Base-by-base conservation (phyloP, 2,329 filamentous ascomycete species). In the Aspergillus chevalieri region DNA sequence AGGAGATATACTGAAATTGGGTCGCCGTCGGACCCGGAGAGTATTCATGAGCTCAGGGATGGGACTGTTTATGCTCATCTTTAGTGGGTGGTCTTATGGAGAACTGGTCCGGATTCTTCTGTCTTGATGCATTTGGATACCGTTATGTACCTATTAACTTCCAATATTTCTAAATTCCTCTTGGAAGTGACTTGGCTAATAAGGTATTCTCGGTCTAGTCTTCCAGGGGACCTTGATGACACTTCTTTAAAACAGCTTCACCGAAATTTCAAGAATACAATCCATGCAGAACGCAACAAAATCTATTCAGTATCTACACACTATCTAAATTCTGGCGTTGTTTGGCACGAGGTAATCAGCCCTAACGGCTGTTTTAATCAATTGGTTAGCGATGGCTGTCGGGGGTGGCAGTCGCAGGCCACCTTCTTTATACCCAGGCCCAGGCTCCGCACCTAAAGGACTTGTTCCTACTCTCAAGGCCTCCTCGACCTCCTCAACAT, bases 341-440 rank as follows among this genome's bases (percentile, higher is more conserved):
- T 19, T 21, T 19, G 38, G 38, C 38, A 41, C 38, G 19, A 41
- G 73, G 65, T 87, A 93, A 0, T 89, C 89, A 47, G 64, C 64
- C 46, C 84, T 82, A 0, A 85, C 80, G 12, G 95, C 89, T 1
- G 90, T 89, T 47, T 76, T 78, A 59, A 98, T 83, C 64, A 97
- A 71, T 66, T 91, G 87, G 68, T 97, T 87, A 14, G 93, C 93
- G 78, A 98, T 97, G 1, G 93, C 92, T 33, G 90, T 95, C 51
- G 78, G 74, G 2, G 90, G 89, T 43, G 93, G 93, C 64, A 98
- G 69, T 49, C 89, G 81, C 73, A 98, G 68, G 3, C 78, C 81
- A 0, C 89, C 90, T 65, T 91, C 83, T 65, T 83, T 85, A 63
- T 90, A 91, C 9, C 78, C 85, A 38, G 79, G 72, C 0, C 82